These are phyloP conservation scores for Pelargonium citronellum DNA, from an alignment of 441 rosid species.

Conservation along the genomic window DNA sequence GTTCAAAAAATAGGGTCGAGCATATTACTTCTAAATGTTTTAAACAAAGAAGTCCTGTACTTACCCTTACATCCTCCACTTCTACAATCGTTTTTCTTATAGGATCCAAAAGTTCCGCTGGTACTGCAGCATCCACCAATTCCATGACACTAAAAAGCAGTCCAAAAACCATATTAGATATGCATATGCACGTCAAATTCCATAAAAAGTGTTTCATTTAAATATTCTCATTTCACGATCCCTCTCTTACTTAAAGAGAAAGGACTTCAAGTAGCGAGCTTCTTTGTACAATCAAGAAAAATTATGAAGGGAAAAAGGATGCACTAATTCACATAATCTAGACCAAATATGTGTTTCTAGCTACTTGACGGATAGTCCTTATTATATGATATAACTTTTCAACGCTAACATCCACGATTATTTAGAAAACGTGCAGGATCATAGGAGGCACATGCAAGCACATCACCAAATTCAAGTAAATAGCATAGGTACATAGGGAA, in stretches of 20 bases:
- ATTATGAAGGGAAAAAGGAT: not conserved
- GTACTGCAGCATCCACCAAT: conserved; percentile 93
- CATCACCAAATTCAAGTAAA: not conserved
- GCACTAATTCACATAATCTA: too few relatives aligned
- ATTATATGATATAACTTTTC: too few relatives aligned
- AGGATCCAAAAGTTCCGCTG: conserved; percentile 61
- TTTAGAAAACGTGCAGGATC: too few relatives aligned
- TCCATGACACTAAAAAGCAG: conserved; percentile 59
- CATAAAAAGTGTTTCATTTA: conserved; percentile 1
- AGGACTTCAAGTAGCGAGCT: conserved; percentile 5
- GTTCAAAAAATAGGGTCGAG: too few relatives aligned
- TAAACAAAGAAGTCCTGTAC: conserved; percentile 9
- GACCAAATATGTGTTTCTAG: too few relatives aligned
- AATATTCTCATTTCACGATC: not conserved
- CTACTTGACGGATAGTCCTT: too few relatives aligned
- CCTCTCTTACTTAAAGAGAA: not conserved
- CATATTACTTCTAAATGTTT: not conserved
- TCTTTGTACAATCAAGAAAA: not conserved
- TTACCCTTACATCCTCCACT: conserved; percentile 81
- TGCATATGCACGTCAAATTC: conserved; percentile 11
- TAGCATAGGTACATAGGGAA: conserved; percentile 2
- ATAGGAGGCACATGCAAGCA: too few relatives aligned
- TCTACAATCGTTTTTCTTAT: conserved; percentile 59
- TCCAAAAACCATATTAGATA: conserved; percentile 23
- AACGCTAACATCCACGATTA: too few relatives aligned